Conservation (phyloP, 164 flowering plant species). For the Nelumbo lutea region DNA sequence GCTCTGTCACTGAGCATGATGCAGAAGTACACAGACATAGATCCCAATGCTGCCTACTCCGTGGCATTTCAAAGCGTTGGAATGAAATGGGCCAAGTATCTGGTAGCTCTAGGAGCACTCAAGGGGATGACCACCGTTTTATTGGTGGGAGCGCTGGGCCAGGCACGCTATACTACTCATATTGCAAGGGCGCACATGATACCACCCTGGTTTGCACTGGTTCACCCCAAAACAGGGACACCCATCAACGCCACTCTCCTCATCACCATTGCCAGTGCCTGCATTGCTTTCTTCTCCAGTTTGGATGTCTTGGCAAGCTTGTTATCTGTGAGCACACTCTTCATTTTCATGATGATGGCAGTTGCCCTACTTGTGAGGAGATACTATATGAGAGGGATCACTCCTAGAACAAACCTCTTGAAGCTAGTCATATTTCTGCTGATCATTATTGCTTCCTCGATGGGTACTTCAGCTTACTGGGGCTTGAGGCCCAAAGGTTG, state of each 20-base stretch:
- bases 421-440: slow-evolving; percentile 34
- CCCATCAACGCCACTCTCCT: slow-evolving; percentile 61
- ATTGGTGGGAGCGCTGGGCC: slow-evolving; percentile 55
- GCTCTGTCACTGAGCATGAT: slow-evolving; percentile 45
- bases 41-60: slow-evolving; percentile 45
- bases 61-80: slow-evolving; percentile 55
- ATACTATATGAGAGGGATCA: slow-evolving; percentile 43
- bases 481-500: slow-evolving; percentile 34
- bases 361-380: slow-evolving; percentile 61
- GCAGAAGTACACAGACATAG: slow-evolving; percentile 53
- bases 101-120: slow-evolving; percentile 56
- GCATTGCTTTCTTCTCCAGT: slow-evolving; percentile 54
- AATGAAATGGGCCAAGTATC: slow-evolving; percentile 65
- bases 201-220: slow-evolving; percentile 60
- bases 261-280: slow-evolving; percentile 30
- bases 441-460: slow-evolving; percentile 46
- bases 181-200: slow-evolving; percentile 70
- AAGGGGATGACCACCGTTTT: slow-evolving; percentile 68
- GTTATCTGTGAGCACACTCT: slow-evolving; percentile 55
- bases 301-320: slow-evolving; percentile 47
- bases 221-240: slow-evolving; percentile 58
- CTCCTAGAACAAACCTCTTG: slow-evolving; percentile 25
- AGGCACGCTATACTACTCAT: slow-evolving; percentile 56
- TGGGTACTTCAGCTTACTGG: slow-evolving; percentile 54
- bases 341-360: slow-evolving; percentile 61